Evolutionary conservation across 192 early-diverging fungal genomes (phyloP), one percentile per base, ranked within the genome.

Genomic region (Dimargaris verticillata): DNA sequence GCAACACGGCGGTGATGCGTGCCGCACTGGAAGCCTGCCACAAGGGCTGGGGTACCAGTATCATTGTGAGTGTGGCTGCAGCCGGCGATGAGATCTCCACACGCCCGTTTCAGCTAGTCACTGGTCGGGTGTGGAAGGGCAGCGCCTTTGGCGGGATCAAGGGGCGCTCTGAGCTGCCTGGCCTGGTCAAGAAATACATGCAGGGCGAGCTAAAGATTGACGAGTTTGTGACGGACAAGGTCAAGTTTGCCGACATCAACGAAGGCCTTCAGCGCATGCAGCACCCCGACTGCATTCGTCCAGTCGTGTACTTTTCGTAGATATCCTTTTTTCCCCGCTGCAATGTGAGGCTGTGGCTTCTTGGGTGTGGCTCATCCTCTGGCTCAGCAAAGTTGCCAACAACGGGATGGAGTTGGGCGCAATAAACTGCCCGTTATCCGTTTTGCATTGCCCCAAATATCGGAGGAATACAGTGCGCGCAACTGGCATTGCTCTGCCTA

Each of bases 81-180:
- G 80, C 88, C 49, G 92, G 93, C 38, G 81, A 95, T 72, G 95
- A 97, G 67, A 87, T 97, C 65, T 61, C 75, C 24, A 97, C 95
- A 11, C 82, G 93, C 47, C 95, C 95, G 46, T 95, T 97, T 83
- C 92, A 94, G 75, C 78, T 97, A 45, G 90, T 97, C 7, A 97
- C 94, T 62, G 93, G 91, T 15, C 86, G 95, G 59, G 84, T 84
- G 12, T 97, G 95, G 95, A 89, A 88, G 71, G 95, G 95, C 22
- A 86, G 84, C 54, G 95, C 95, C 7, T 97, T 95, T 74, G 95
- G 95, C 65, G 95, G 95, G 51, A 82, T 95, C 68, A 97, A 95
- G 80, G 95, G 95, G 17, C 79, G 92, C 58, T 76, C 87, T 0
- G 88, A 97, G 67, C 75, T 97, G 55, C 91, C 91, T 5, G 80